phyloP scores from a whole-genome alignment of 768 basidiomycete species.

The Daedalea quercina region DNA sequence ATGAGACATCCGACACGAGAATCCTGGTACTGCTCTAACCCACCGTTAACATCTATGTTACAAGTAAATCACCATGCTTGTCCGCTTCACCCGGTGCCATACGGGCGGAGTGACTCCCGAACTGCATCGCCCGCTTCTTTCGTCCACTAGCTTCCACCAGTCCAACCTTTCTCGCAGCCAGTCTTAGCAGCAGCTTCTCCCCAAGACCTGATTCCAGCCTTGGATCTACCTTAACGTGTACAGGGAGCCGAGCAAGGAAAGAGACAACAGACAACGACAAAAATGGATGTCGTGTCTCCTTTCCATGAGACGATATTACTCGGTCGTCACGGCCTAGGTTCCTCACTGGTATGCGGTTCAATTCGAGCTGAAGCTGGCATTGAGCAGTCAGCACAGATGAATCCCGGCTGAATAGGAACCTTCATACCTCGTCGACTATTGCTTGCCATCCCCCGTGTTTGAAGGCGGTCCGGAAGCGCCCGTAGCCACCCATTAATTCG shows the following conservation, averaged over 20 bases:
- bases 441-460: constrained; percentile 62
- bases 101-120: constrained; percentile 82
- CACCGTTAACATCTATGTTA: too few relatives aligned
- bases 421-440: constrained; percentile 72
- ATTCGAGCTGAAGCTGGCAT: constrained; percentile 88
- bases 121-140: constrained; percentile 96
- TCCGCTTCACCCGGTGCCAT: constrained; percentile 60
- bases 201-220: constrained; percentile 70
- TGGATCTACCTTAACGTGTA: constrained; percentile 79
- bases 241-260: constrained; percentile 73
- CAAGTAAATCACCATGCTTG: constrained; percentile 40
- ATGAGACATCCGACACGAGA: too few relatives aligned
- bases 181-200: constrained; percentile 81
- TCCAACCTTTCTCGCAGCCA: constrained; percentile 68
- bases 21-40: too few relatives aligned
- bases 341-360: constrained; percentile 79
- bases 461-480: constrained; percentile 79
- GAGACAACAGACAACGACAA: constrained; percentile 73
- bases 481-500: constrained; percentile 91
- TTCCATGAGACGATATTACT: constrained; percentile 83
- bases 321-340: constrained; percentile 96
- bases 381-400: too few relatives aligned
- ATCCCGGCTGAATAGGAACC: too few relatives aligned
- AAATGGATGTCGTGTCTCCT: constrained; percentile 90
- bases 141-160: constrained; percentile 64